Evolutionary conservation across 1,284 basidiomycete species (phyloP), one percentile per base, ranked within the genome.

Genomic region (Violaceomyces palustris): DNA sequence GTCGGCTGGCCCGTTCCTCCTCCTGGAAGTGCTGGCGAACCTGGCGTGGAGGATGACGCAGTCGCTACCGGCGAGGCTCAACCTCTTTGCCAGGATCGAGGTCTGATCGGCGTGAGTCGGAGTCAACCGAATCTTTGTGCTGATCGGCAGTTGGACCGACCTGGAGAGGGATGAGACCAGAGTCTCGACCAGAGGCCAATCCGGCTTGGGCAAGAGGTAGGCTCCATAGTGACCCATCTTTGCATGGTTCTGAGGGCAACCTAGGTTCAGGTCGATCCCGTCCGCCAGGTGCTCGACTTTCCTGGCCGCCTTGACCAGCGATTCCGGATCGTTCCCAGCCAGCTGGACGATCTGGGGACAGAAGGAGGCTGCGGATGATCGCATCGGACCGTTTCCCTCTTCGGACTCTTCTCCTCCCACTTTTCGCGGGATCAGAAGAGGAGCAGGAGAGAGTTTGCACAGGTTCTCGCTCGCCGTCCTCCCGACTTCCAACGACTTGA

Each of bases 241-340:
- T 2, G 85, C 85, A 25, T 79, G 77, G 39, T 83, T 80, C 60
- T 85, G 85, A 14, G 86, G 86, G 68, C 85, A 87, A 18, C 86
- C 79, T 9, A 82, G 72, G 49, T 82, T 82, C 39, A 82, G 58
- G 64, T 81, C 80, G 77, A 60, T 45, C 43, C 74, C 40, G 58
- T 85, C 80, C 47, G 83, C 85, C 41, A 76, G 75, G 9, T 69
- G 68, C 50, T 82, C 79, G 6, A 87, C 59, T 50, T 77, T 80
- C 37, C 77, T 74, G 0, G 81, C 83, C 10, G 82, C 85, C 35
- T 75, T 72, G 1, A 84, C 78, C 14, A 86, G 74, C 10, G 66
- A 65, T 23, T 82, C 78, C 8, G 81, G 76, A 49, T 86, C 79
- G 61, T 86, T 81, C 4, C 85, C 85, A 30, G 81, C 83, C 3